These are phyloP conservation scores for Albophoma yamanashiensis DNA, from an alignment of 2,329 filamentous ascomycete genomes.

Conservation along the genomic window DNA sequence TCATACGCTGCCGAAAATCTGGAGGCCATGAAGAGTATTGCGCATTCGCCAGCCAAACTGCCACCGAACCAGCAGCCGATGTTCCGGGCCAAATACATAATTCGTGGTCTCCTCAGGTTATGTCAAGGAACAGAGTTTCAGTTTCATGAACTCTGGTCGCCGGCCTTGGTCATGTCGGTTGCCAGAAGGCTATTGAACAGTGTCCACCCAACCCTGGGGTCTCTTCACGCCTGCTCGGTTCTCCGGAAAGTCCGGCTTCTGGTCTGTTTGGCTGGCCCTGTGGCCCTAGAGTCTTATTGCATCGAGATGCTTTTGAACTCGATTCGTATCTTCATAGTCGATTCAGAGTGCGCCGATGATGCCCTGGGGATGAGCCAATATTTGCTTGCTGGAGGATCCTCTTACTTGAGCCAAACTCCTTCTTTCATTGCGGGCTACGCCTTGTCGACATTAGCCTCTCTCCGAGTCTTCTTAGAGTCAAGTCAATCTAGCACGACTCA, in stretches of 20 bases:
- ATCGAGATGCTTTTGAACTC: conserved; percentile 84
- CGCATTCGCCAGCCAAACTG: conserved; percentile 53
- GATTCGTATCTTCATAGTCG: conserved; percentile 65
- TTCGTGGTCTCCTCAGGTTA: conserved; percentile 66
- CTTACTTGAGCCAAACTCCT: conserved; percentile 53
- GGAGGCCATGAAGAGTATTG: conserved; percentile 56
- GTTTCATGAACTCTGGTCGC: conserved; percentile 58
- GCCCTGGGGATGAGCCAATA: conserved; percentile 80
- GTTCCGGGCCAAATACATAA: conserved; percentile 69
- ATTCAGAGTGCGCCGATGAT: conserved; percentile 84
- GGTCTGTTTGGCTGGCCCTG: conserved; percentile 63
- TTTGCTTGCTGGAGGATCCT: conserved; percentile 57
- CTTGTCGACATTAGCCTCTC: conserved; percentile 67
- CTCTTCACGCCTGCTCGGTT: conserved; percentile 76
- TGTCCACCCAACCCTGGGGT: conserved; percentile 73
- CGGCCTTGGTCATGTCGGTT: conserved; percentile 62
- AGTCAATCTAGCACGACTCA: conserved; percentile 73
- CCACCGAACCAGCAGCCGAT: conserved; percentile 77
- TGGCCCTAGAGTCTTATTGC: conserved; percentile 69
- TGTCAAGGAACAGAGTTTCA: conserved; percentile 62
- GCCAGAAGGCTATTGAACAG: conserved; percentile 70
- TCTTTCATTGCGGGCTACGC: conserved; percentile 75
- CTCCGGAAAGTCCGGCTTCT: conserved; percentile 78
- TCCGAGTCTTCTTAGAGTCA: conserved; percentile 65
- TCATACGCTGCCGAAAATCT: conserved; percentile 53